Base-by-base conservation (phyloP, 2,329 filamentous ascomycete species). In the Diaporthe sp. region DNA sequence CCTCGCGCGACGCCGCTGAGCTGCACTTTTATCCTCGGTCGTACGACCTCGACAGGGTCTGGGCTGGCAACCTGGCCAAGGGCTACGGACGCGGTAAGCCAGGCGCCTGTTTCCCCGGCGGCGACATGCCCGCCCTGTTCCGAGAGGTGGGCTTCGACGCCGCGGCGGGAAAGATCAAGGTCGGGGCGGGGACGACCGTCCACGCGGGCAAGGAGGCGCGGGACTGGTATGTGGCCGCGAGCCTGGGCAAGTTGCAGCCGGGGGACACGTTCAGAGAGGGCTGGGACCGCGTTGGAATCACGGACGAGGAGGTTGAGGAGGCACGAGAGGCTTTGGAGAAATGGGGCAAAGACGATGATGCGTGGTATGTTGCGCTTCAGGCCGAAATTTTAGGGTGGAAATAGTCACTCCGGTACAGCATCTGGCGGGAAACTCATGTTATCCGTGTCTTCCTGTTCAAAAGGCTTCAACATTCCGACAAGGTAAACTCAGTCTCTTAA, bases 331-430 rank as follows among this genome's bases (percentile, higher is more conserved):
- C 82, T 3, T 70, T 84, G n/a, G 68, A 78, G 31, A 77, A 78
- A 65, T 86, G 84, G 84, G 83, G 79, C 0, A 80, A 82, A 58
- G 82, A 78, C 17, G 82, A 85, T 60, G 84, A 84, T 78, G 84
- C 84, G 0, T 86, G 84, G 84, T 82, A 79, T 77, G 82, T 78
- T 8, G 76, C 80, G 13, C 19, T 84, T 71, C 82, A 85, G 77
- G 79, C 79, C 22, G 84, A 86, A 77, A 82, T 85, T n/a, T 78
- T 86, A 1, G 85, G 79, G 8, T 85, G 84, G 84, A 86, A 86
- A 79, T 85, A 51, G 25, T 13, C 17, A 77, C 9, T 9, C 2
- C 5, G 31, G 9, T 8, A 39, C 34, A 39, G 8, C 28, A 13
- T n/a, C 31, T 58, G 17, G 17, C 12, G 31, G n/a, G 19, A 19